phyloP scores from a whole-genome alignment of 495 filamentous ascomycete species.

The Extremus antarcticus region DNA sequence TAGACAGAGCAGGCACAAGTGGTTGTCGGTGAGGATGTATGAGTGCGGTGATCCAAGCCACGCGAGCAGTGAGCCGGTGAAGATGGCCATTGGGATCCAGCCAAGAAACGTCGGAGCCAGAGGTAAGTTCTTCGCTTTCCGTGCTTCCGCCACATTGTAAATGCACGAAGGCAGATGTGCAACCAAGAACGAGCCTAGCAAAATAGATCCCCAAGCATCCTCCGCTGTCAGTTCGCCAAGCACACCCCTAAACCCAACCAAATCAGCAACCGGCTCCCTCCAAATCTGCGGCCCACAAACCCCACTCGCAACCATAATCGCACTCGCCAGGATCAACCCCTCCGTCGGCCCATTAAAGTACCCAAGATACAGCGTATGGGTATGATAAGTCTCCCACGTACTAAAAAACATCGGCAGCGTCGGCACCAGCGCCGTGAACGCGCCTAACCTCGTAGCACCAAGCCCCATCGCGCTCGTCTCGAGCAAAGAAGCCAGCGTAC shows the following conservation, averaged over 20 bases:
- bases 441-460: constrained; percentile 67
- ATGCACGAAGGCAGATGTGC: constrained; percentile 74
- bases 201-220: constrained; percentile 77
- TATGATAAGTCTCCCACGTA: constrained; percentile 98
- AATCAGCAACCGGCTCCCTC: constrained; percentile 56
- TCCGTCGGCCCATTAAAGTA: constrained; percentile 95
- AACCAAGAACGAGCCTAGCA: constrained; percentile 60
- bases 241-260: constrained; percentile 48
- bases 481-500: constrained; percentile 78
- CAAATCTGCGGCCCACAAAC: constrained; percentile 83
- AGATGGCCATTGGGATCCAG: constrained; percentile 84
- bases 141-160: constrained; percentile 67
- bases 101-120: constrained; percentile 81
- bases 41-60: constrained; percentile 89
- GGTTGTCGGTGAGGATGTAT: constrained; percentile 64
- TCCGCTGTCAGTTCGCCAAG: constrained; percentile 59
- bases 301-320: constrained; percentile 75
- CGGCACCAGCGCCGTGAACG: constrained; percentile 82
- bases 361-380: constrained; percentile 91
- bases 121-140: constrained; percentile 59
- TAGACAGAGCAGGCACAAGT: constrained; percentile 82
- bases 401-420: constrained; percentile 98
- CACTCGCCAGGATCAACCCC: constrained; percentile 78
- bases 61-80: constrained; percentile 56
- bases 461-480: constrained; percentile 87